Conservation (phyloP, 768 basidiomycete species). For the Agrocybe chaxingu region DNA sequence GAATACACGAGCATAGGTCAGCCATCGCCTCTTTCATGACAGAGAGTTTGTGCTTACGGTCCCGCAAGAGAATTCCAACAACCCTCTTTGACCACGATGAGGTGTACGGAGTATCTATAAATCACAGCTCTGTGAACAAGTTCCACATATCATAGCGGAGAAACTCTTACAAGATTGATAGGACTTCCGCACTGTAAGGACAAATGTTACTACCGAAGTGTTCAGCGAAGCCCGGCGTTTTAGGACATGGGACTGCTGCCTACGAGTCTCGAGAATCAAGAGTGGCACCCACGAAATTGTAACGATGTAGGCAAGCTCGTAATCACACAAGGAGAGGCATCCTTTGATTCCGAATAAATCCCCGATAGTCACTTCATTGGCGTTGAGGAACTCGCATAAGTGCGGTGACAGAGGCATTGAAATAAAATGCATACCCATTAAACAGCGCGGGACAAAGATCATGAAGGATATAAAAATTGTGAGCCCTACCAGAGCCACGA, state of each 20-base stretch:
- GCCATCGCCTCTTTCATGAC: too few species aligned
- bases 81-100: neutral
- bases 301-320: conserved; percentile 16
- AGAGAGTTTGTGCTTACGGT: neutral
- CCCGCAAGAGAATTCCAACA: conserved; percentile 8
- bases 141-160: neutral
- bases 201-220: conserved; percentile 14
- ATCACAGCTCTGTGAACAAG: neutral
- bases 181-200: conserved; percentile 20
- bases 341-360: conserved; percentile 13
- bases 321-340: conserved; percentile 20
- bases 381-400: too few species aligned
- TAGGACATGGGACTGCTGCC: neutral
- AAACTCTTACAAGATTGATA: conserved; percentile 13
- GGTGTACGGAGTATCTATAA: neutral
- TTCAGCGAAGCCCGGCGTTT: neutral
- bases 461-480: too few species aligned
- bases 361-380: conserved; percentile 13
- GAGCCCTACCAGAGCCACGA: neutral
- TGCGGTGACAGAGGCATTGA: neutral
- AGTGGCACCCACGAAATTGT: conserved; percentile 20
- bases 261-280: conserved; percentile 19
- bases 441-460: neutral
- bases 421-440: conserved; percentile 1
- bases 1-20: too few species aligned